Base-by-base conservation (phyloP, 1,284 basidiomycete species). In the Boletus sp. region DNA sequence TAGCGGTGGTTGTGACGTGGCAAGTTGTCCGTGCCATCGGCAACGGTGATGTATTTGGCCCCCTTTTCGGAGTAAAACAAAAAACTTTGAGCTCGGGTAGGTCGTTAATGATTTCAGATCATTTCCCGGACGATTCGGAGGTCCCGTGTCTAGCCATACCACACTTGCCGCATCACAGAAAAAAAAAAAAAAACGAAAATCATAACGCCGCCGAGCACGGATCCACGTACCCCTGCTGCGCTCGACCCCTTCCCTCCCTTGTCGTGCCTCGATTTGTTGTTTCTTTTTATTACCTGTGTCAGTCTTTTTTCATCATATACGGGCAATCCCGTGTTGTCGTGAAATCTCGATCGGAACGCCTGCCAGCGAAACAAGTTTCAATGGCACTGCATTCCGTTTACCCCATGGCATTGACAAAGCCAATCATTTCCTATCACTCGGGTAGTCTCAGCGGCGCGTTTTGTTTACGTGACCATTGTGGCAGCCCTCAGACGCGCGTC, bases 341-440 rank as follows among this genome's bases (percentile, higher is more conserved):
- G 5, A 14, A 32, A 34, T 34, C 46, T 17, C 29, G 46, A 48
- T 48, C 35, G 35, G 35, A n/a, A 44, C 14, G 23, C n/a, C 35
- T 29, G 29, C 32, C 37, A 34, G 17, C 52, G 53, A 56, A 54
- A 54, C 55, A 35, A 38, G 52, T 54, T 57, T 57, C 52, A 47
- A 19, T 2, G 2, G 45, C 39, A 23, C 38, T 4, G 30, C 23
- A 44, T 16, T 41, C 17, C 14, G 20, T 8, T 14, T 4, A 14
- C 19, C 30, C 30, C 30, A 14, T 42, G 27, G n/a, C 35, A 30
- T 39, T 48, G 36, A 20, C 41, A 49, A 49, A 49, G 48, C 19
- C 37, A 48, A 48, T 48, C 48, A 35, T 29, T 19, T 9, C 46
- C 39, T 37, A 49, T 50, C 47, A 33, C 25, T 43, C 49, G 48